Evolutionary conservation across 345 rosid genomes (phyloP).

Genomic region (Ceriops tagal): DNA sequence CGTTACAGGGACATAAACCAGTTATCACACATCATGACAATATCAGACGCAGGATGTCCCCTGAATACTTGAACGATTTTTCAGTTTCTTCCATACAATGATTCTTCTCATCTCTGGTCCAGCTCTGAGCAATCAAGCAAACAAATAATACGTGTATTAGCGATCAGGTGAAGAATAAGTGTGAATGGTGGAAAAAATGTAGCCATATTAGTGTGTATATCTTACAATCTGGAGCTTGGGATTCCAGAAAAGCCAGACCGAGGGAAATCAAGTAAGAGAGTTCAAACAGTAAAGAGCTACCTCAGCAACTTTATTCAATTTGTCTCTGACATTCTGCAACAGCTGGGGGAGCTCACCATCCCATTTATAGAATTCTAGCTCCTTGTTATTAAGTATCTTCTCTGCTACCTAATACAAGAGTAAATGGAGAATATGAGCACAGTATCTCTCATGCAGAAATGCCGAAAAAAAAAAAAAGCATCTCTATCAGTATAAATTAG

Average conservation of each 20-base stretch:
- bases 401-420: constrained; percentile 52
- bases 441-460: background rate
- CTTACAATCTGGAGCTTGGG: background rate
- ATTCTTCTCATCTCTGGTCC: constrained; percentile 88
- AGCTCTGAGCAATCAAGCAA: constrained; percentile 38
- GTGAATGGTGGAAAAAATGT: background rate
- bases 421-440: background rate
- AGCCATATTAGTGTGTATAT: background rate
- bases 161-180: background rate
- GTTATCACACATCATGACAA: constrained; percentile 40
- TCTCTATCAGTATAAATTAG: background rate
- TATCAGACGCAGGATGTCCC: constrained; percentile 79
- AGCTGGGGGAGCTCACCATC: constrained; percentile 72
- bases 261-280: background rate
- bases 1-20: background rate
- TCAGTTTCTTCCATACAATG: constrained; percentile 93
- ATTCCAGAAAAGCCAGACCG: background rate
- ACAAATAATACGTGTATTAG: constrained; percentile 7
- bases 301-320: constrained; percentile 69
- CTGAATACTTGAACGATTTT: constrained; percentile 84
- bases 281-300: constrained; percentile 20
- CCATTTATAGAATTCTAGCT: constrained; percentile 84
- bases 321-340: constrained; percentile 74
- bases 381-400: constrained; percentile 58
- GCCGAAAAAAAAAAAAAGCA: background rate